These are phyloP conservation scores for Claviceps sp. DNA, from an alignment of 2,329 filamentous ascomycete species.

Conservation along the genomic window DNA sequence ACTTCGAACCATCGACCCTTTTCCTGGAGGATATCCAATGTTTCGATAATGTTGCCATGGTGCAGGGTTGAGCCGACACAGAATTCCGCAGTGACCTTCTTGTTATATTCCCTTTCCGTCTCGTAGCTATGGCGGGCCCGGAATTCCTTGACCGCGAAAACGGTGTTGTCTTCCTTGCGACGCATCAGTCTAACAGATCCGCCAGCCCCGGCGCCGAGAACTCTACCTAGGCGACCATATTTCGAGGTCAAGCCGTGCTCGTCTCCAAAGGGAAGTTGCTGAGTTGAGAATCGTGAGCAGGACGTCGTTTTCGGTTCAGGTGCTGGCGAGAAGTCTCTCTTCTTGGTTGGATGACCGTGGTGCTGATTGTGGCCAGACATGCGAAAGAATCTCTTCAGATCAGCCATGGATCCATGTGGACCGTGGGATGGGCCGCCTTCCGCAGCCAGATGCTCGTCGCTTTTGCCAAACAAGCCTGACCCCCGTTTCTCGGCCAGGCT, in stretches of 20 bases:
- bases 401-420: constrained; percentile 70
- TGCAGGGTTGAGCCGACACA: constrained; percentile 95
- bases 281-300: constrained; percentile 29
- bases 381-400: constrained; percentile 94
- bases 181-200: constrained; percentile 93
- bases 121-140: constrained; percentile 84
- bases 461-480: constrained; percentile 25
- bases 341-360: constrained; percentile 51
- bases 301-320: constrained; percentile 36
- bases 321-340: constrained; percentile 51
- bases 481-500: constrained; percentile 41
- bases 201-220: constrained; percentile 85
- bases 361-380: constrained; percentile 56
- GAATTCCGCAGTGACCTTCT: constrained; percentile 96
- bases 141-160: constrained; percentile 97
- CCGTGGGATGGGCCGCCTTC: constrained; percentile 15
- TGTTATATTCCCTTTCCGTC: constrained; percentile 87
- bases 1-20: constrained; percentile 94
- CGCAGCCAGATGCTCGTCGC: constrained; percentile 19
- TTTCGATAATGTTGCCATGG: constrained; percentile 97
- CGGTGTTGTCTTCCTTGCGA: constrained; percentile 78
- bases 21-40: constrained; percentile 89
- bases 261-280: constrained; percentile 78
- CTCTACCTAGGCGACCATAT: constrained; percentile 91
- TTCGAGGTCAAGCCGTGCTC: constrained; percentile 83